Base-by-base conservation (phyloP, 495 filamentous ascomycete genomes). In the Sordaria brevicollis region DNA sequence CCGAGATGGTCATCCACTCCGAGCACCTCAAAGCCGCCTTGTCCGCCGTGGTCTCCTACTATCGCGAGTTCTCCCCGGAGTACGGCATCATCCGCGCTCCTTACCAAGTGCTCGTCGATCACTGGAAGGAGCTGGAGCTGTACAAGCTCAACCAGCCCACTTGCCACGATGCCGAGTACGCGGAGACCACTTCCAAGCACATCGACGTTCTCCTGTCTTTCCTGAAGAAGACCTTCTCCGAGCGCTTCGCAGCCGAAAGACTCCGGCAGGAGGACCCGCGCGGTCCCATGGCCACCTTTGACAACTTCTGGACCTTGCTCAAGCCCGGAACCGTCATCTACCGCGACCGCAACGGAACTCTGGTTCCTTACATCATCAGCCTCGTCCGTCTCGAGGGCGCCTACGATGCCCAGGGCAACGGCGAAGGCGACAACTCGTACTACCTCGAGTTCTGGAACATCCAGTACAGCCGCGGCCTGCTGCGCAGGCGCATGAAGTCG, bases 61-160 rank as follows among this genome's bases (percentile, higher is more conserved):
- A 81, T 68, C 80, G 78, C 17, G 77, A 79, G 4, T 83, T 81
- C 67, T 82, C 80, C 66, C 80, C 79, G 11, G 77, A 79, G 7
- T 74, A 43, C 19, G 73, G 77, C 33, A 67, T 67, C 37, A 72
- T 83, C 65, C 66, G 68, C 5, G 76, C 76, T 5, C 81, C 81
- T 4, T 83, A 80, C 69, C 71, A 72, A 15, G 76, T 82, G 6
- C 73, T 83, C 10, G 67, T 79, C 8, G 79, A 81, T 67, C 77
- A 79, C 66, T 74, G 70, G 37, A 68, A 67, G 15, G 76, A 69
- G 6, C 75, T 83, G n/a, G 70, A 75, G n/a, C 69, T 25, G 1
- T 82, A 81, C 70, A 79, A 75, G 39, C 36, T 69, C 37, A 75
- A 74, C 39, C 80, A 81, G 68, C 78, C 79, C 1, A 66, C 66